Base-by-base conservation (phyloP, 768 basidiomycete genomes). In the Trametes villosa region DNA sequence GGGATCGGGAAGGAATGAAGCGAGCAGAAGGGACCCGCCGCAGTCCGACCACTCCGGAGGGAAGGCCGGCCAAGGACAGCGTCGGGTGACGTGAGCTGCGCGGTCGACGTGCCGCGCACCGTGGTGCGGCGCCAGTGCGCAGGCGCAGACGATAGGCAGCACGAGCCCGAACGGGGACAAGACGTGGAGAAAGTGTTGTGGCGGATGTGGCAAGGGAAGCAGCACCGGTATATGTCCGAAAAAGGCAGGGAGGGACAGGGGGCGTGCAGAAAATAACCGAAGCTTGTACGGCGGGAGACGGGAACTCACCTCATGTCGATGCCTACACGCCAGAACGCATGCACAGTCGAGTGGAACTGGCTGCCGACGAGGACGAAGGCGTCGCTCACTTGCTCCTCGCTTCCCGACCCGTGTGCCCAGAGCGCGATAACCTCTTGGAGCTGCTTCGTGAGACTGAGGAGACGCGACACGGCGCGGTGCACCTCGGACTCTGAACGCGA, bases 351-450 rank as follows among this genome's bases (percentile, higher is more conserved):
- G 73, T 95, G 94, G 78, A 97, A 96, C 66, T 95, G 89, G 69
- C 90, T 89, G 44, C 94, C 94, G 17, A 97, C 83, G 66, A 86
- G 83, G 54, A 98, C 91, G 72, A 94, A 98, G 53, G 91, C 83
- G 72, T 96, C 87, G 79, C 91, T 93, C 68, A 98, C 93, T 69
- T 92, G 79, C 15, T 74, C 77, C 53, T 93, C 89, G 1, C 81
- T 75, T 1, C 85, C 85, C 45, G 82, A 77, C 3, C 80, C 77
- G 1, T 75, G 62, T 49, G 86, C 83, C 94, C 94, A 96, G 60
- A 81, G 81, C 27, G 76, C 79, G 46, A 96, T 81, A 1, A 82
- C 75, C 17, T 91, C 86, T 67, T 96, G 87, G 18, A 98, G 84
- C 56, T 84, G 81, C 67, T 89, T 91, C n/a, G 94, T 96, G 44